These are phyloP conservation scores for Clarireedia sp. DNA, from an alignment of 2,329 filamentous ascomycete species.

Conservation along the genomic window DNA sequence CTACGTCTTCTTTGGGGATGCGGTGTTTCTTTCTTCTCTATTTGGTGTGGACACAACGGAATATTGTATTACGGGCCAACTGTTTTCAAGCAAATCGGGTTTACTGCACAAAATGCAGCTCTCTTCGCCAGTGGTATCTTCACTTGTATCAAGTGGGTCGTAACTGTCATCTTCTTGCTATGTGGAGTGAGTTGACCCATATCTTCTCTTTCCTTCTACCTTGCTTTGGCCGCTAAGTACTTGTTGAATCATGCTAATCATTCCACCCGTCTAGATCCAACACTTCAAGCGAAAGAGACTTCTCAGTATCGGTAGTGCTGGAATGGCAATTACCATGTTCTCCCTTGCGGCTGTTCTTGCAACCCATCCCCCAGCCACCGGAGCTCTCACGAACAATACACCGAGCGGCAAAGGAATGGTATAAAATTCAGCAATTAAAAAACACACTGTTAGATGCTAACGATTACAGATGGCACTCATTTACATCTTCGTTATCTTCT, in stretches of 20 bases:
- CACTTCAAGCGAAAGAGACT: neutral
- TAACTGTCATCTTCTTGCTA: conserved; percentile 8
- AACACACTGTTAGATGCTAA: neutral
- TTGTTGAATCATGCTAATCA: neutral
- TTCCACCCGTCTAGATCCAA: neutral
- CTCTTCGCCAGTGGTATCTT: conserved; percentile 14
- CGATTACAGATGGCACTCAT: conserved; percentile 1
- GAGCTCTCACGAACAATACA: neutral
- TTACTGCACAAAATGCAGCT: conserved; percentile 13
- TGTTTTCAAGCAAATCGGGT: conserved; percentile 12
- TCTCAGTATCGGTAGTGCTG: conserved; percentile 1
- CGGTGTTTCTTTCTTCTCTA: conserved; percentile 3
- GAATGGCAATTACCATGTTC: conserved; percentile 5
- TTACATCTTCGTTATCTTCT: conserved; percentile 6
- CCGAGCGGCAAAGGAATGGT: conserved; percentile 5
- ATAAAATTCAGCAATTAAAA: neutral
- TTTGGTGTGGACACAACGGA: conserved; percentile 4
- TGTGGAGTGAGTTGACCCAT: neutral
- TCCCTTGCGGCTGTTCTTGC: neutral
- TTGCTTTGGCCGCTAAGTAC: too few species aligned
- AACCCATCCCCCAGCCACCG: neutral
- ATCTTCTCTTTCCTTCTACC: neutral
- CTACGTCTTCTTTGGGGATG: conserved; percentile 6
- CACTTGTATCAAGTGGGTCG: conserved; percentile 12
- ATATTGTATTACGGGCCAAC: conserved; percentile 5